phyloP scores from a whole-genome alignment of 176 grass and related monocot species.

The Triticum turgidum region DNA sequence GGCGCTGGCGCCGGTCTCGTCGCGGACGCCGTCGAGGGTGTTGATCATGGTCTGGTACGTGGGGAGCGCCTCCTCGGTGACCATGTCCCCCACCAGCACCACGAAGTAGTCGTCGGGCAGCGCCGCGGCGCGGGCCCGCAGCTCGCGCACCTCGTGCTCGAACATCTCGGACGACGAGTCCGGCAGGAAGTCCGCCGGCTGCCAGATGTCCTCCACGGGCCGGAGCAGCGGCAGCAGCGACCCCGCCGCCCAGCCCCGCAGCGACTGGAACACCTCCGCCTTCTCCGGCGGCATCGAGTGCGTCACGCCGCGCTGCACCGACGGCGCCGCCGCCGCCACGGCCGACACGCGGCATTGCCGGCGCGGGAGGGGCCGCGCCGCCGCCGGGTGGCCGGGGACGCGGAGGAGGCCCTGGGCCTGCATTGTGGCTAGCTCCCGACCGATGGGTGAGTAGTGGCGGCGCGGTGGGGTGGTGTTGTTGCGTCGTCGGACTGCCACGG shows the following conservation, averaged over 20 bases:
- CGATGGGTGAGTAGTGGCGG: neutral
- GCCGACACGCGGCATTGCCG: constrained; percentile 28
- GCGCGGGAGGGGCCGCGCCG: neutral
- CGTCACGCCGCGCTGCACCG: constrained; percentile 33
- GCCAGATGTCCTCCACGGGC: constrained; percentile 83
- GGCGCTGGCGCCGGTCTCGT: constrained; percentile 90
- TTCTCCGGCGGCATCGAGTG: constrained; percentile 96
- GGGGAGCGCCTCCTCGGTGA: constrained; percentile 94
- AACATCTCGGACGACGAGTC: constrained; percentile 66
- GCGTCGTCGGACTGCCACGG: neutral
- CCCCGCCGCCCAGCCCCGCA: constrained; percentile 63
- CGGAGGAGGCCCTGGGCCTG: constrained; percentile 21
- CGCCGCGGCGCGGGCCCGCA: constrained; percentile 56
- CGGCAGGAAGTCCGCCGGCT: constrained; percentile 82
- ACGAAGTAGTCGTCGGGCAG: constrained; percentile 80
- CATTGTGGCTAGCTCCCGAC: constrained; percentile 11
- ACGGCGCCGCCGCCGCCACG: neutral
- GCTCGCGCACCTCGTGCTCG: constrained; percentile 52
- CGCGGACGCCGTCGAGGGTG: constrained; percentile 82
- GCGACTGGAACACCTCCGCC: constrained; percentile 75
- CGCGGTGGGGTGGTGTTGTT: neutral
- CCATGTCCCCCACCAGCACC: constrained; percentile 86
- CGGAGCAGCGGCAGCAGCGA: constrained; percentile 77
- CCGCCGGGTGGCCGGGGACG: neutral
- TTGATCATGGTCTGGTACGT: constrained; percentile 99